phyloP scores from a whole-genome alignment of 2,329 filamentous ascomycete species.

The Sporothrix phasma region DNA sequence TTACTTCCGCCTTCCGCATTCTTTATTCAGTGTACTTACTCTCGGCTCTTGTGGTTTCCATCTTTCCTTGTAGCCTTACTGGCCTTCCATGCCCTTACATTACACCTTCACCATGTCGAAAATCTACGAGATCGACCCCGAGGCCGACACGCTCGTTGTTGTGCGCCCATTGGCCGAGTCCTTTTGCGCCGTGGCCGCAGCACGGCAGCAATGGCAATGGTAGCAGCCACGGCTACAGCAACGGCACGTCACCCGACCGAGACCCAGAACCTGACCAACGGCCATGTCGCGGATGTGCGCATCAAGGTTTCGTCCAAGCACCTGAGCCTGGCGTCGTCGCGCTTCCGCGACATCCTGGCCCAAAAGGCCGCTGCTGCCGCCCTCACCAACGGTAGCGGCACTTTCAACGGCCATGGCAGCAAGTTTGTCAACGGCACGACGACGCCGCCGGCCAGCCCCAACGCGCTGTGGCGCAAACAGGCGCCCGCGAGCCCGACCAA shows the following conservation, averaged over 20 bases:
- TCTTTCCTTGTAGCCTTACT: neutral
- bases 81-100: slow-evolving; percentile 5
- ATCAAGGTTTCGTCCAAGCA: slow-evolving; percentile 31
- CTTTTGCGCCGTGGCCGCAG: slow-evolving; percentile 22
- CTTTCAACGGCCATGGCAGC: no score
- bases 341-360: slow-evolving; percentile 21
- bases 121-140: slow-evolving; percentile 28
- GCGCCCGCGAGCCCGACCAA: neutral
- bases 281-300: slow-evolving; percentile 20
- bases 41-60: neutral
- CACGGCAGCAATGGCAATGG: slow-evolving; percentile 7
- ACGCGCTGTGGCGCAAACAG: slow-evolving; percentile 11
- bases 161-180: slow-evolving; percentile 20
- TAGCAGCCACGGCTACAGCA: neutral
- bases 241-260: no score
- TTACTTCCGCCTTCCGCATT: neutral
- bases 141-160: slow-evolving; percentile 27
- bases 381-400: neutral
- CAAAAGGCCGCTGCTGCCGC: neutral
- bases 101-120: slow-evolving; percentile 22
- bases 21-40: neutral
- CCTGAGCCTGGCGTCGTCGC: slow-evolving; percentile 27
- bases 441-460: slow-evolving; percentile 6
- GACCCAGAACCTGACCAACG: no score
- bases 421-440: slow-evolving; percentile 1